Base-by-base conservation (phyloP, 306 rosid species). In the Quercus bicolor region DNA sequence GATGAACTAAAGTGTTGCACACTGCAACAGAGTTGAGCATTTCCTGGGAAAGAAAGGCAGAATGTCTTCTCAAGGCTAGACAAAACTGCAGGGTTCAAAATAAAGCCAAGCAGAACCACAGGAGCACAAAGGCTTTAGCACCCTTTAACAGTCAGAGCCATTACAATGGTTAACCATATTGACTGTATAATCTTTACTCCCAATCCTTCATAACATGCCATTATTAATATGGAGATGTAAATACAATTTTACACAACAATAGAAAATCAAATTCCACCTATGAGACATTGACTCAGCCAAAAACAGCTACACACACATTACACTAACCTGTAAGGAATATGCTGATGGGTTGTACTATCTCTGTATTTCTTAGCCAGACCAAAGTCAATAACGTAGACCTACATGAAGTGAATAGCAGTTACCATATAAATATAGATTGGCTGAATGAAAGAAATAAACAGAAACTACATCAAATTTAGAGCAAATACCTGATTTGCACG, bases 351-450 rank as follows among this genome's bases (percentile, higher is more conserved):
- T 77, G 97, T 75, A 84, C 90, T 90, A 78, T 94, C 98, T 84
- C 97, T 84, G 70, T 92, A 94, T 85, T 94, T 92, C 93, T 94
- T 94, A 69, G 98, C 98, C 86, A 94, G 88, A 79, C 98, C 98
- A 83, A 94, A 94, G 78, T 94, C 98, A 88, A 92, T 94, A 53
- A 92, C 70, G 61, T 91, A 91, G 69, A 91, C 96, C 91, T 86
- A 71, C 78, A 80, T 16, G 61, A 82, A 73, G 65, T 53, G 51
- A 69, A 79, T 66, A 54, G 53, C 62, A 88, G 68, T 55, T 52
- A 78, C 13, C 72, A 77, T 77, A 78, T 55, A 57, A 73, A 75
- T 20, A 68, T 31, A 24, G 28, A 21, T 53, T 53, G 43, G 29
- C 68, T 33, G 45, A 66, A 31, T 62, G 56, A 16, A 51, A 73